phyloP scores from a whole-genome alignment of 139 green algal genomes.

The Astrephomene gubernaculifera region DNA sequence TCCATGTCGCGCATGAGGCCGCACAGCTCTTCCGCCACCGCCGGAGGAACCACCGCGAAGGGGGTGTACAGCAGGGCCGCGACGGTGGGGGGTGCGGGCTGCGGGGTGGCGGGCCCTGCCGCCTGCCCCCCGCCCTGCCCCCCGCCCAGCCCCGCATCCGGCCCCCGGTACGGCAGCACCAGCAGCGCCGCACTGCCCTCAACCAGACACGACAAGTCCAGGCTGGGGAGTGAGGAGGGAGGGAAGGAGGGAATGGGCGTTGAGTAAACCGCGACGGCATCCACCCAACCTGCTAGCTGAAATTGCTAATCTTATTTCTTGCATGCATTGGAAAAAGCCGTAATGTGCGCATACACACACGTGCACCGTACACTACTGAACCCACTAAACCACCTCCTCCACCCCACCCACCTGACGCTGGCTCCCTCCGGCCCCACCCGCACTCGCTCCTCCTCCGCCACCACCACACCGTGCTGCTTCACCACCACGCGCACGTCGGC shows the following conservation, averaged over 20 bases:
- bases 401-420: slow-evolving; percentile 31
- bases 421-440: slow-evolving; percentile 11
- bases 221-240: no score
- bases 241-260: not conserved
- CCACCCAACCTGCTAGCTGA: no score
- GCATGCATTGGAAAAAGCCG: no score
- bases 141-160: not conserved
- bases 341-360: no score
- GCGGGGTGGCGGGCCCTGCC: not conserved
- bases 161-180: slow-evolving; percentile 4
- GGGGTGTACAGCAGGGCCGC: not conserved
- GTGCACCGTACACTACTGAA: no score
- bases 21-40: slow-evolving; percentile 14
- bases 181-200: slow-evolving; percentile 26
- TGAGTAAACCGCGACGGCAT: no score
- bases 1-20: slow-evolving; percentile 10
- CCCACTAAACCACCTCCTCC: no score
- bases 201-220: slow-evolving; percentile 1
- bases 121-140: no score
- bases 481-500: slow-evolving; percentile 32
- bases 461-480: slow-evolving; percentile 26
- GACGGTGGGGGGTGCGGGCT: not conserved
- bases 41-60: not conserved
- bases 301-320: no score
- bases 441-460: slow-evolving; percentile 28